Evolutionary conservation across 331 rosid species (phyloP).

Genomic region (Prunus yedoensis): DNA sequence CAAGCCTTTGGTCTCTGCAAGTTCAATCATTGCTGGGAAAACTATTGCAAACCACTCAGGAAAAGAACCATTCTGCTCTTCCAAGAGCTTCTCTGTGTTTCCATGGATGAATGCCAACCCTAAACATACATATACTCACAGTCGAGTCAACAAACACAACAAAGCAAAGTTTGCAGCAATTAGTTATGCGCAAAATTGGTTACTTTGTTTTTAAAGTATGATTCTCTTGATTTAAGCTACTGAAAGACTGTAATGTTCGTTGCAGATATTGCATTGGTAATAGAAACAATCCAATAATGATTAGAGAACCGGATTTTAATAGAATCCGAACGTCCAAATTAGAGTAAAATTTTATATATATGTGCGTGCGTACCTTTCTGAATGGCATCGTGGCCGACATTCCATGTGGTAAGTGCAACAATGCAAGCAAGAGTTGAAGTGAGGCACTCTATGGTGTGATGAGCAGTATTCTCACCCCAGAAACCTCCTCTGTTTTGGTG

Average conservation of each 20-base stretch:
- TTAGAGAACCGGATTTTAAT: too few relatives aligned
- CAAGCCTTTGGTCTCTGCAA: conserved; percentile 16
- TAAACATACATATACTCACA: neutral
- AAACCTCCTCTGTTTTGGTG: conserved; percentile 27
- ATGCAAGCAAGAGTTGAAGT: conserved; percentile 25
- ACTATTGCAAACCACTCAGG: conserved; percentile 14
- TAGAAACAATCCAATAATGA: too few relatives aligned
- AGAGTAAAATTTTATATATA: too few relatives aligned
- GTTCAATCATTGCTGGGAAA: conserved; percentile 17
- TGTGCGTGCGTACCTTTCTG: neutral
- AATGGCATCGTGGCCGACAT: conserved; percentile 9
- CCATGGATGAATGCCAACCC: conserved; percentile 20
- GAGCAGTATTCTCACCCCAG: conserved; percentile 17
- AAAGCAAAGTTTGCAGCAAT: neutral
- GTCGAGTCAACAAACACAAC: neutral
- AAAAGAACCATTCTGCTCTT: conserved; percentile 8
- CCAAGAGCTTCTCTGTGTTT: conserved; percentile 10
- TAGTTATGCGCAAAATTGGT: too few relatives aligned
- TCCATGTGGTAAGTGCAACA: conserved; percentile 15
- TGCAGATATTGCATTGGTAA: too few relatives aligned
- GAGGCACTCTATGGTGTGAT: conserved; percentile 1
- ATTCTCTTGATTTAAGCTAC: too few relatives aligned
- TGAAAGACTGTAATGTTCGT: too few relatives aligned
- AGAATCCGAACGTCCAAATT: too few relatives aligned
- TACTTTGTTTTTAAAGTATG: too few relatives aligned